A percentile compares a stretch with the other conserved stretches of the same genome.
These are phyloP conservation scores for Aegilops longissima DNA, from an alignment of 176 grass and related monocot species.

Conservation along the genomic window DNA sequence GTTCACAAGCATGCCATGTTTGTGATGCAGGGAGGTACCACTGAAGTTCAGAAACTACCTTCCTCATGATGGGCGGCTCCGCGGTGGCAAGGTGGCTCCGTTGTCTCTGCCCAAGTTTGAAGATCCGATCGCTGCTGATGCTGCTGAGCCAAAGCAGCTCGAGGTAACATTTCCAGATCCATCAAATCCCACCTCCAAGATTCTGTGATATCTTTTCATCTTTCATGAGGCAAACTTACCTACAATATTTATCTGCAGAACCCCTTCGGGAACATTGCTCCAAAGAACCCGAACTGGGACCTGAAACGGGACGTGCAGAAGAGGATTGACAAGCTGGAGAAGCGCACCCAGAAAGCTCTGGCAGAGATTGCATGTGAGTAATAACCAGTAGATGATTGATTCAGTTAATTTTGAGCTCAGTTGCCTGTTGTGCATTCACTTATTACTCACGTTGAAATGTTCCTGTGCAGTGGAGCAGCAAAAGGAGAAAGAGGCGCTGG, in stretches of 20 bases:
- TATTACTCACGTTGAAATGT: neutral
- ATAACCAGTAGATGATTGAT: slow-evolving; percentile 6
- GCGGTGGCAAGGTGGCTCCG: slow-evolving; percentile 76
- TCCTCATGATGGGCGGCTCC: slow-evolving; percentile 90
- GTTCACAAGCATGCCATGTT: neutral
- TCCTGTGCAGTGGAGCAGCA: slow-evolving; percentile 73
- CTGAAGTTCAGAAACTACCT: slow-evolving; percentile 99
- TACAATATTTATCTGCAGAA: slow-evolving; percentile 42
- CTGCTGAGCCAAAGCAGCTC: slow-evolving; percentile 46
- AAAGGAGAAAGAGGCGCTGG: slow-evolving; percentile 55
- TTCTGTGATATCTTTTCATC: neutral
- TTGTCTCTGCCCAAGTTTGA: slow-evolving; percentile 80
- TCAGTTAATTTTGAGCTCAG: neutral
- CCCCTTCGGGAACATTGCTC: slow-evolving; percentile 87
- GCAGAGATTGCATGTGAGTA: slow-evolving; percentile 74
- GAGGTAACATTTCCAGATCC: slow-evolving; percentile 45
- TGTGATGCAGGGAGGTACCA: slow-evolving; percentile 41
- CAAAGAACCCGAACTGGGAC: slow-evolving; percentile 99
- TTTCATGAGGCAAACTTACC: neutral
- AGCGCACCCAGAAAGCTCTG: slow-evolving; percentile 89
- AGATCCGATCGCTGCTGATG: slow-evolving; percentile 64
- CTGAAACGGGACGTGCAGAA: slow-evolving; percentile 87
- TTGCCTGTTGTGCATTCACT: neutral
- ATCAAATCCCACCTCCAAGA: neutral
- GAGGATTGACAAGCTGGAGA: slow-evolving; percentile 89